Evolutionary conservation across 306 rosid species (phyloP).

Genomic region (Pyrus pyrifolia): DNA sequence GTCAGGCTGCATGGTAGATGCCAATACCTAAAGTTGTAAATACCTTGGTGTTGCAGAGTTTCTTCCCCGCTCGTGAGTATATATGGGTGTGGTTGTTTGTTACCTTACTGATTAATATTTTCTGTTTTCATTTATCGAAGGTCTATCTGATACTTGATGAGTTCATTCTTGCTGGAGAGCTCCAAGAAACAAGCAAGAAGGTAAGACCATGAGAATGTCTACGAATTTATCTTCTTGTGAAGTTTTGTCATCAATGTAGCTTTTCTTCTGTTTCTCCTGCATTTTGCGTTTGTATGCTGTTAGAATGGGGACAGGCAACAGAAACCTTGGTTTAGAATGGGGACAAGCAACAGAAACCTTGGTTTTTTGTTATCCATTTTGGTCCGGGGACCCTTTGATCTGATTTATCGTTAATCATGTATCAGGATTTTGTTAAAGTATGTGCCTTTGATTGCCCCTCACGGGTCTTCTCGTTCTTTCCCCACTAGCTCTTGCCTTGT

Average conservation of each 20-base stretch:
- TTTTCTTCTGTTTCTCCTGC: not conserved
- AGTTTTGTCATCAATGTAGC: not conserved
- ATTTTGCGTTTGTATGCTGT: not conserved
- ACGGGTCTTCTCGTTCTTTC: not conserved
- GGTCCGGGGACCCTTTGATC: not conserved
- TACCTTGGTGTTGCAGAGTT: not conserved
- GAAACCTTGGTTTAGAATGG: not conserved
- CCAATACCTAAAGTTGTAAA: not conserved
- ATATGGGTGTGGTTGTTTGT: not conserved
- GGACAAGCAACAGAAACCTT: not conserved
- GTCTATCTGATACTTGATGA: slow-evolving; percentile 59
- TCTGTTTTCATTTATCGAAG: slow-evolving; percentile 22
- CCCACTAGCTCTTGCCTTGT: not conserved
- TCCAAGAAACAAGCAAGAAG: slow-evolving; percentile 69
- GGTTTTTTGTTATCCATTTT: not conserved
- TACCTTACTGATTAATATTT: not conserved
- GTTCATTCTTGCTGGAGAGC: slow-evolving; percentile 63
- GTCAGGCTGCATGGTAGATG: not conserved
- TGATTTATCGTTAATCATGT: not conserved
- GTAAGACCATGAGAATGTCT: slow-evolving; percentile 11
- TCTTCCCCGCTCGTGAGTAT: not conserved
- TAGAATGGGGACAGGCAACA: not conserved
- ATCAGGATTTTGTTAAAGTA: not conserved
- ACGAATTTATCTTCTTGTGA: not conserved
- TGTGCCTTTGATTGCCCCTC: not conserved